Evolutionary conservation across 106 monocot species (phyloP).

Genomic region (Gastrodia elata): DNA sequence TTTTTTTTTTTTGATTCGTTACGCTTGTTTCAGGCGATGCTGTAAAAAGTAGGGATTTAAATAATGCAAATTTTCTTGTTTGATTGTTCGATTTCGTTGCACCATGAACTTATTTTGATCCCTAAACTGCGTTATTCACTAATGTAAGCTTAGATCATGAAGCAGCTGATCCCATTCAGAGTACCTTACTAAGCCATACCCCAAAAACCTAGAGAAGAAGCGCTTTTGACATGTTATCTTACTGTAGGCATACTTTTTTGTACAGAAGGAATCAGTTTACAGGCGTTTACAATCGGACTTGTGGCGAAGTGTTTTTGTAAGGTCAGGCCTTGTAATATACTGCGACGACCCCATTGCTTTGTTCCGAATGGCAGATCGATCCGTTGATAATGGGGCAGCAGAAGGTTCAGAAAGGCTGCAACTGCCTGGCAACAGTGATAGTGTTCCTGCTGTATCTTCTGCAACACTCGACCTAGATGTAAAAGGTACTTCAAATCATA

Average conservation of each 20-base stretch:
- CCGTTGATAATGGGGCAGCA: not conserved
- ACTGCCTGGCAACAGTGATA: not conserved
- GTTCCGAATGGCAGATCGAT: not conserved
- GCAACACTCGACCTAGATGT: not conserved
- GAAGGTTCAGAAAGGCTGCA: not conserved
- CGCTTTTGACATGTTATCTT: not conserved
- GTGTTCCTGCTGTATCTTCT: not conserved
- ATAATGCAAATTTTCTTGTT: not conserved
- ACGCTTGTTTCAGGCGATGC: not conserved
- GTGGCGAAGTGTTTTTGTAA: not conserved
- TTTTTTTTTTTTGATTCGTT: not conserved
- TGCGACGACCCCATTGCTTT: not conserved
- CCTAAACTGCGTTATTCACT: not conserved
- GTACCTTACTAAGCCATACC: not conserved
- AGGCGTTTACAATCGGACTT: not conserved
- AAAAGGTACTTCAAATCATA: not conserved
- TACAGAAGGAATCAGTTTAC: not conserved
- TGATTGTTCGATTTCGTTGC: not conserved
- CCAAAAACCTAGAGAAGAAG: not conserved
- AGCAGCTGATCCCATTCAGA: not conserved
- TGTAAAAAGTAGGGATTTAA: not conserved
- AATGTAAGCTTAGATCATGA: not conserved
- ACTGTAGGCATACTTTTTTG: not conserved
- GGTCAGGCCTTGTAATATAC: not conserved
- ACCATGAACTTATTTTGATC: not conserved